Percentiles rank a stretch among this genome's conserved stretches.
Conservation (phyloP, 768 basidiomycete genomes). For the Termitomyces sp. region DNA sequence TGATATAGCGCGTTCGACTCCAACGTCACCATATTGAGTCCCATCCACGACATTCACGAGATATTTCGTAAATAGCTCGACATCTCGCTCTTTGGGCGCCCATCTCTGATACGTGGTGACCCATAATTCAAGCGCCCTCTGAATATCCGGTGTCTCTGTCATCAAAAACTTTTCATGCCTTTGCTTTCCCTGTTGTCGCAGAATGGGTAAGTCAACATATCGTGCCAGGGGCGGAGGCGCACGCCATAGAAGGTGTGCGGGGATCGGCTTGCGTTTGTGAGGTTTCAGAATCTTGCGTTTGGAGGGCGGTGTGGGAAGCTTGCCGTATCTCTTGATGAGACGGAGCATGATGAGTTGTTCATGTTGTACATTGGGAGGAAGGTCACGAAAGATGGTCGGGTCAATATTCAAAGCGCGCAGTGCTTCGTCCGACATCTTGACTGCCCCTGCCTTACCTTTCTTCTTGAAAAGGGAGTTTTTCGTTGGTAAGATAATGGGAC, state of each 20-base stretch:
- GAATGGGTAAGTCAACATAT: constrained; percentile 39
- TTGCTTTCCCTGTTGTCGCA: constrained; percentile 54
- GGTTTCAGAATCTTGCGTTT: constrained; percentile 55
- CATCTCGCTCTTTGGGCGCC: constrained; percentile 68
- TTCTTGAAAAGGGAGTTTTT: constrained; percentile 27
- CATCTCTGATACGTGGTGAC: constrained; percentile 53
- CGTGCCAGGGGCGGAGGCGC: constrained; percentile 54
- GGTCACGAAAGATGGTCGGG: constrained; percentile 54
- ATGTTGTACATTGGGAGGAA: constrained; percentile 65
- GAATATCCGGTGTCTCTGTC: constrained; percentile 66
- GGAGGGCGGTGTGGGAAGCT: constrained; percentile 29
- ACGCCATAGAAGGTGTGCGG: constrained; percentile 34
- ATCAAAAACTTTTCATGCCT: constrained; percentile 53
- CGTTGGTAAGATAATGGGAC: constrained; percentile 29
- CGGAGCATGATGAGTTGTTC: constrained; percentile 67
- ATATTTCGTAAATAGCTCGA: constrained; percentile 70
- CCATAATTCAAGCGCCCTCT: constrained; percentile 71
- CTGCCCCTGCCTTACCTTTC: constrained; percentile 23
- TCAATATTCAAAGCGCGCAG: constrained; percentile 67
- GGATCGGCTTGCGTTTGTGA: constrained; percentile 31
- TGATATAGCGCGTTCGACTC: constrained; percentile 63
- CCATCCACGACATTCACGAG: constrained; percentile 62
- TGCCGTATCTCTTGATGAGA: constrained; percentile 37
- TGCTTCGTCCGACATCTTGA: constrained; percentile 49
- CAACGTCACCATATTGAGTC: constrained; percentile 44